Conservation (phyloP, 2,329 filamentous ascomycete species). For the Mollisia scopiformis region DNA sequence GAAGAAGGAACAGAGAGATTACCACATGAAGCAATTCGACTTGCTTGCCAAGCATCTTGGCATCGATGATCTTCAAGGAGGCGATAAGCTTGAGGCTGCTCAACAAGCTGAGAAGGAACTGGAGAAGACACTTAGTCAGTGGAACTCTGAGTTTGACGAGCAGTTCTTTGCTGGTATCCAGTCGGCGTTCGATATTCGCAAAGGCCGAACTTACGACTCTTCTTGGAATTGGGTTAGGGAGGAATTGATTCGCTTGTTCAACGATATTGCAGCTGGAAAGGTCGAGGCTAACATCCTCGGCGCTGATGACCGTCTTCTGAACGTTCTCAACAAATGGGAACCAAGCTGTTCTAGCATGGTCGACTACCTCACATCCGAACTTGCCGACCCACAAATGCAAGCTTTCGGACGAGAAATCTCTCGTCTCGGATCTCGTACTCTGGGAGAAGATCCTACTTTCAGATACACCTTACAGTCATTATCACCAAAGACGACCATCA, state of each 20-base stretch:
- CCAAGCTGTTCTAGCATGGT: background rate
- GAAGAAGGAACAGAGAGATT: background rate
- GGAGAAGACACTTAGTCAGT: constrained; percentile 27
- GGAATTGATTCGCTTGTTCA: background rate
- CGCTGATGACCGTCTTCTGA: background rate
- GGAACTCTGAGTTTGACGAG: constrained; percentile 37
- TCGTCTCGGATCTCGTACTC: background rate
- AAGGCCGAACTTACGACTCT: constrained; percentile 38
- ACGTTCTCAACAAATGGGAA: background rate
- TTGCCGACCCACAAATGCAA: background rate
- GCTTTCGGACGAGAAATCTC: constrained; percentile 1
- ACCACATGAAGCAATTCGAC: background rate
- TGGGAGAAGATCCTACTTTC: background rate
- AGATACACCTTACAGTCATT: background rate
- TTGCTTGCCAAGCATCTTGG: background rate
- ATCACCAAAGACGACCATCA: background rate
- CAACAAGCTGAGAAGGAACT: background rate
- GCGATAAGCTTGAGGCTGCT: background rate
- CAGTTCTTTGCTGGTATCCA: constrained; percentile 35
- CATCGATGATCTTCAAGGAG: background rate
- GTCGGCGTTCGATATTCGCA: constrained; percentile 34
- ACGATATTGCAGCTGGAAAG: background rate
- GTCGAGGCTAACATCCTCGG: background rate
- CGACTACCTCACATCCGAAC: background rate
- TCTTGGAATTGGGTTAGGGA: constrained; percentile 38